phyloP scores from a whole-genome alignment of 257 asterid genomes.

The Galeopsis tetrahit region DNA sequence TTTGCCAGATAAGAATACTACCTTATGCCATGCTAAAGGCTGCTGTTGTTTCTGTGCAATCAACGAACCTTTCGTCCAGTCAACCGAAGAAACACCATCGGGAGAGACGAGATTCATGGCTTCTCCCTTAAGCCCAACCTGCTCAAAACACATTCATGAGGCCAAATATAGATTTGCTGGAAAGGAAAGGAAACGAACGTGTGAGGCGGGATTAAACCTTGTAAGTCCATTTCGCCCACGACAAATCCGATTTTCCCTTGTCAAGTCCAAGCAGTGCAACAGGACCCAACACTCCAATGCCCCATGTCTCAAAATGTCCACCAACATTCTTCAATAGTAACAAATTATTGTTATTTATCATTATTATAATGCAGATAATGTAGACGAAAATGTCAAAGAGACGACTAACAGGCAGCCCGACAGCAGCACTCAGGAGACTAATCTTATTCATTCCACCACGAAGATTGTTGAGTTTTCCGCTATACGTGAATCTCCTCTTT shows the following conservation, averaged over 20 bases:
- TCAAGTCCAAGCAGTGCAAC: conserved; percentile 80
- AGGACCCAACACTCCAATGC: conserved; percentile 81
- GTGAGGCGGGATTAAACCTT: conserved; percentile 51
- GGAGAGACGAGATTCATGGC: conserved; percentile 79
- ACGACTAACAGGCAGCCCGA: conserved; percentile 86
- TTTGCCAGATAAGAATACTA: conserved; percentile 21
- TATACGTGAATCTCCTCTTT: conserved; percentile 61
- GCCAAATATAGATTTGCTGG: not conserved
- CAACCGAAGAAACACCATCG: conserved; percentile 63
- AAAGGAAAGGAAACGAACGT: conserved; percentile 9
- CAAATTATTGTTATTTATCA: not conserved
- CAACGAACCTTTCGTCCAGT: conserved; percentile 82
- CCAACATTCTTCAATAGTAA: conserved; percentile 69
- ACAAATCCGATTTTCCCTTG: conserved; percentile 75
- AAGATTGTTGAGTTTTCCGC: conserved; percentile 61
- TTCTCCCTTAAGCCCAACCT: conserved; percentile 98
- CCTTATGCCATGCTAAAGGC: conserved; percentile 98
- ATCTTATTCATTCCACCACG: conserved; percentile 76
- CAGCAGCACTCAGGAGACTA: conserved; percentile 88
- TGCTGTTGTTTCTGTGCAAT: conserved; percentile 65
- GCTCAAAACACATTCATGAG: conserved; percentile 39
- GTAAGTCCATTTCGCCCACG: conserved; percentile 92
- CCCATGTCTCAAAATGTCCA: conserved; percentile 87
- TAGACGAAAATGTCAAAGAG: not conserved
- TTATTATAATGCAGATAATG: not conserved